Percentiles rank a stretch among this genome's conserved stretches.
Evolutionary conservation across 371 early-diverging fungal species (phyloP).

Genomic region (Syncephalastrum contaminatum): DNA sequence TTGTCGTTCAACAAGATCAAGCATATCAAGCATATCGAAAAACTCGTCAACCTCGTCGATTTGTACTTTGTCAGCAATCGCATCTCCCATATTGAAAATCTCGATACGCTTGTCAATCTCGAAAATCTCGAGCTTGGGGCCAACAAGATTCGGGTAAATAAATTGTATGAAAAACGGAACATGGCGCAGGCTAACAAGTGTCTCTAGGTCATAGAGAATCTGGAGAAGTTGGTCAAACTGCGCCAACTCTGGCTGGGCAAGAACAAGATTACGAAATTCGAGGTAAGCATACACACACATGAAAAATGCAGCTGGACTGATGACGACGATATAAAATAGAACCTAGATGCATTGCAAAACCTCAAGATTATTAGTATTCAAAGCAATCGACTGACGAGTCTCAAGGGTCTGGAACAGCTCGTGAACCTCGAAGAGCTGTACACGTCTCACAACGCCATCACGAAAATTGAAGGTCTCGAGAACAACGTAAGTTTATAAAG

Average conservation of each 20-base stretch:
- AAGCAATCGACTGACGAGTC: constrained; percentile 75
- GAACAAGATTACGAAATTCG: constrained; percentile 88
- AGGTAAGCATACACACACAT: constrained; percentile 44
- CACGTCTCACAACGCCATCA: constrained; percentile 85
- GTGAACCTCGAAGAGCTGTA: constrained; percentile 84
- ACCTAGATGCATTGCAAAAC: constrained; percentile 44
- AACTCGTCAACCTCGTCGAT: constrained; percentile 57
- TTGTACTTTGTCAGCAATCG: constrained; percentile 87
- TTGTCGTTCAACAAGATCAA: constrained; percentile 92
- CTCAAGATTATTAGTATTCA: constrained; percentile 84
- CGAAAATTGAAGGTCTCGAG: constrained; percentile 70
- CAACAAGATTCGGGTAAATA: constrained; percentile 81
- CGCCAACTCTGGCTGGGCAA: constrained; percentile 95
- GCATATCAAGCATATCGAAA: constrained; percentile 62
- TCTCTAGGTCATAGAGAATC: constrained; percentile 72
- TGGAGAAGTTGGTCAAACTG: constrained; percentile 76
- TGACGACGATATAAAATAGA: constrained; percentile 16
- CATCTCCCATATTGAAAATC: constrained; percentile 74
- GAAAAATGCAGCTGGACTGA: background rate
- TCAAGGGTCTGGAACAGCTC: constrained; percentile 76
- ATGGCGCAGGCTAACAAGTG: background rate
- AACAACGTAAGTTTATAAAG: constrained; percentile 50
- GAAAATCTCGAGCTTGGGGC: constrained; percentile 92
- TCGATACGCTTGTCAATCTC: constrained; percentile 64
- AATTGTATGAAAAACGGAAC: background rate